Conservation (phyloP, 2,329 filamentous ascomycete genomes). For the Arthrobotrys sphaeroides region DNA sequence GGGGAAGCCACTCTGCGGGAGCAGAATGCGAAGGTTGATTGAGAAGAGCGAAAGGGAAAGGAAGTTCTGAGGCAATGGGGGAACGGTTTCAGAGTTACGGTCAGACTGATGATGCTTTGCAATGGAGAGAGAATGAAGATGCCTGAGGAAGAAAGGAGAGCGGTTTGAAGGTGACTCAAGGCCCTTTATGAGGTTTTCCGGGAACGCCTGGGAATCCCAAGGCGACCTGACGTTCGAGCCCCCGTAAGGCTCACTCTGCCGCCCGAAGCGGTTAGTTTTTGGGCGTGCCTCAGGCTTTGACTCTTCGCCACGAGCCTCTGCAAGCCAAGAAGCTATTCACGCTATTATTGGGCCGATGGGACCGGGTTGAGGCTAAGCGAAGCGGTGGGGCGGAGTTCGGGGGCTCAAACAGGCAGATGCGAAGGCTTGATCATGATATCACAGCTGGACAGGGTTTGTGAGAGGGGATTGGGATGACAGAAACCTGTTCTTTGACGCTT, state of each 20-base stretch:
- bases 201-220: background rate
- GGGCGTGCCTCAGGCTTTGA: constrained; percentile 52
- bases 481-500: background rate
- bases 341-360: constrained; percentile 12
- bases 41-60: too few relatives aligned
- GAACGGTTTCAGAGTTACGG: background rate
- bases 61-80: background rate
- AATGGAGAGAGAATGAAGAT: background rate
- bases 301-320: constrained; percentile 29
- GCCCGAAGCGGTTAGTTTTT: constrained; percentile 12
- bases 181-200: constrained; percentile 28
- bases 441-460: background rate
- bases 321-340: background rate
- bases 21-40: background rate
- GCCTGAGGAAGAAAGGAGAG: constrained; percentile 10
- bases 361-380: constrained; percentile 14
- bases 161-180: constrained; percentile 28
- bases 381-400: background rate
- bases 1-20: background rate
- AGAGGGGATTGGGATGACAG: too few relatives aligned
- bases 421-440: constrained; percentile 2
- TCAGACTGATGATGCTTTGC: constrained; percentile 15
- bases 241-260: constrained; percentile 32
- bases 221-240: constrained; percentile 34
- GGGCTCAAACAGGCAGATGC: background rate